Evolutionary conservation across 192 early-diverging fungal species (phyloP).

Genomic region (Entophlyctis luteolus): DNA sequence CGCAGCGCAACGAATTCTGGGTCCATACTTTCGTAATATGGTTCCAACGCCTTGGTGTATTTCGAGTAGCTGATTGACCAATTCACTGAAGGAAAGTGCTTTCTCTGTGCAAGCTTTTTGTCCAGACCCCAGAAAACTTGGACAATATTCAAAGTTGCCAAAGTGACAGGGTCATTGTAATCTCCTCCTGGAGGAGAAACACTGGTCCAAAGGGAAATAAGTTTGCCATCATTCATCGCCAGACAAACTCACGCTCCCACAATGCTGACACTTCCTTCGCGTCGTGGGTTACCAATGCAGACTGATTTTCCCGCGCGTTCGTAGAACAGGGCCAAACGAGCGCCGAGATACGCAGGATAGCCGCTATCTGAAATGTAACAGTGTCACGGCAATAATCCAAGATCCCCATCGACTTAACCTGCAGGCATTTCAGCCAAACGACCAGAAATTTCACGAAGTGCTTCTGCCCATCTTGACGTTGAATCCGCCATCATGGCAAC

Average conservation of each 20-base stretch:
- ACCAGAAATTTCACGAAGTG: slow-evolving; percentile 99
- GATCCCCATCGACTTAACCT: slow-evolving; percentile 31
- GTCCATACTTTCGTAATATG: slow-evolving; percentile 91
- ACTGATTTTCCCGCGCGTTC: slow-evolving; percentile 97
- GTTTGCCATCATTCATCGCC: too few relatives aligned
- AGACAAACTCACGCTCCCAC: slow-evolving; percentile 88
- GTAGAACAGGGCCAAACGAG: slow-evolving; percentile 98
- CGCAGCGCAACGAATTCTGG: slow-evolving; percentile 89
- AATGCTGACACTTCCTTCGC: slow-evolving; percentile 92
- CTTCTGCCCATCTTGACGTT: slow-evolving; percentile 99
- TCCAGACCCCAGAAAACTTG: slow-evolving; percentile 99
- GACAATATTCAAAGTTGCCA: slow-evolving; percentile 95
- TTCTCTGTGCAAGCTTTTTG: slow-evolving; percentile 99
- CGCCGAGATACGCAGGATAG: slow-evolving; percentile 98
- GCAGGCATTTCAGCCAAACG: slow-evolving; percentile 99
- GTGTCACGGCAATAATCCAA: not conserved
- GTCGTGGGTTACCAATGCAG: slow-evolving; percentile 91
- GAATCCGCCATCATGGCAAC: slow-evolving; percentile 99
- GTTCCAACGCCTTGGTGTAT: slow-evolving; percentile 95
- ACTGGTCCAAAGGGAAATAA: too few relatives aligned
- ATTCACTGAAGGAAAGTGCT: slow-evolving; percentile 99
- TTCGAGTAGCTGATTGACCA: slow-evolving; percentile 98
- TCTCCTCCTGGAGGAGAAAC: slow-evolving; percentile 99
- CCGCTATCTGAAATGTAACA: slow-evolving; percentile 66
- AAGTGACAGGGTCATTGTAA: slow-evolving; percentile 97